phyloP scores from a whole-genome alignment of 2,329 filamentous ascomycete species.

The Calonectria honghensis region DNA sequence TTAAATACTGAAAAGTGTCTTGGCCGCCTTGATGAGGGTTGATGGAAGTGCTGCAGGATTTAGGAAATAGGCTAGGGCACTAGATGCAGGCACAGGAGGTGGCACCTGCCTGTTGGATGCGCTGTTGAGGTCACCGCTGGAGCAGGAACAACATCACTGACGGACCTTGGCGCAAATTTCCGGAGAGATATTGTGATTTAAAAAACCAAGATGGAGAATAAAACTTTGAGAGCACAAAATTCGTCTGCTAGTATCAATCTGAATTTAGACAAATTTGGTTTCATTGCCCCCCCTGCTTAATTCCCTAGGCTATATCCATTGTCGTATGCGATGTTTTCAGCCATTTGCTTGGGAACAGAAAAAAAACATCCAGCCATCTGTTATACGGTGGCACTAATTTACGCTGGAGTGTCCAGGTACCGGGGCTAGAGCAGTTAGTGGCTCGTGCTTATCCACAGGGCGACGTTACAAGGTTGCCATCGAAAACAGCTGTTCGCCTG shows the following conservation, averaged over 20 bases:
- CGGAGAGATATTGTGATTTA: not conserved
- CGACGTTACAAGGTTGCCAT: slow-evolving; percentile 4
- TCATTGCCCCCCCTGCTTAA: not conserved
- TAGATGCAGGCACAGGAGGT: slow-evolving; percentile 10
- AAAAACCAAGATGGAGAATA: not conserved
- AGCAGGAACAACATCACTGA: not conserved
- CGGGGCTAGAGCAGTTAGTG: slow-evolving; percentile 12
- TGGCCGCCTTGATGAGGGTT: not conserved
- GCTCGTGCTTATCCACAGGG: slow-evolving; percentile 14
- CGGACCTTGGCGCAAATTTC: not conserved
- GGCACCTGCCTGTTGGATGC: slow-evolving; percentile 9
- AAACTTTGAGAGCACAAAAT: not conserved
- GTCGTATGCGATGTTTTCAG: not conserved
- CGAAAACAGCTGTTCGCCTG: not conserved
- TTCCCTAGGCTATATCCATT: not conserved
- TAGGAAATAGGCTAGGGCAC: slow-evolving; percentile 5
- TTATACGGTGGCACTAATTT: slow-evolving; percentile 14
- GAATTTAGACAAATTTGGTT: not conserved
- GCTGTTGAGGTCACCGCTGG: not conserved
- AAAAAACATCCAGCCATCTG: slow-evolving; percentile 1
- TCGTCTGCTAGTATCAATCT: not conserved
- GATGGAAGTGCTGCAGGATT: slow-evolving; percentile 1
- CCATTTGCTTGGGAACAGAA: not conserved
- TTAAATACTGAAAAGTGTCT: not conserved
- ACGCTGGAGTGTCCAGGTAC: not conserved